Evolutionary conservation across 2,329 filamentous ascomycete species (phyloP), one percentile per base, ranked within the genome.

Genomic region (Magnaporthiopsis poae): DNA sequence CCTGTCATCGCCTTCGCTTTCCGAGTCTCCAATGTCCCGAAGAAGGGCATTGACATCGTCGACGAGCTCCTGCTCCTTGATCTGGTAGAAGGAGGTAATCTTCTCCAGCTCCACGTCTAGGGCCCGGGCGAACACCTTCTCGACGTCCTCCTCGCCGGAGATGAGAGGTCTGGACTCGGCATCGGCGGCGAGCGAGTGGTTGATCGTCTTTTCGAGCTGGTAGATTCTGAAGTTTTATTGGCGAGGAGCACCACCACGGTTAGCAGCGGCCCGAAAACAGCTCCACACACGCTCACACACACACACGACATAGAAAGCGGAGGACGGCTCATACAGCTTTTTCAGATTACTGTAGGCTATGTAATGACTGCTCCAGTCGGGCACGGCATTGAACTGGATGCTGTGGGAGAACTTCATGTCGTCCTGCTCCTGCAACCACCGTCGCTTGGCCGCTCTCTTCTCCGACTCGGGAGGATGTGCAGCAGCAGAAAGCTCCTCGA

Each of bases 341-440:
- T 99, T 99, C 72, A 99, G 85, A 75, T 97, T 98, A 80, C 93
- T 97, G 79, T 99, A 99, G 68, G 93, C 91, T 75, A 99, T 96
- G 79, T 99, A 99, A 78, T 98, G 88, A 73, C 89, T 93, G 81
- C 92, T 97, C 95, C 95, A 99, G 79, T 99, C 95, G n/a, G 95
- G 95, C 72, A 99, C 95, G 70, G 95, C 93, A 81, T 99, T 99
- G 81, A 99, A 99, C 82, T 99, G 95, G 73, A 99, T 89, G 79
- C 94, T 98, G 78, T 99, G 95, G 25, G 94, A 98, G 84, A 99
- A 99, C 88, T 98, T 98, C 95, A 99, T 99, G 75, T 92, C 91
- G 87, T 90, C 88, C 71, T 83, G 85, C 72, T 88, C 82, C 72
- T 90, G 86, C 73, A 93, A 87, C 83, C 86, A 85, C 74, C 81